phyloP scores from a whole-genome alignment of 2,329 filamentous ascomycete genomes.

The Epichloe sylvatica region DNA sequence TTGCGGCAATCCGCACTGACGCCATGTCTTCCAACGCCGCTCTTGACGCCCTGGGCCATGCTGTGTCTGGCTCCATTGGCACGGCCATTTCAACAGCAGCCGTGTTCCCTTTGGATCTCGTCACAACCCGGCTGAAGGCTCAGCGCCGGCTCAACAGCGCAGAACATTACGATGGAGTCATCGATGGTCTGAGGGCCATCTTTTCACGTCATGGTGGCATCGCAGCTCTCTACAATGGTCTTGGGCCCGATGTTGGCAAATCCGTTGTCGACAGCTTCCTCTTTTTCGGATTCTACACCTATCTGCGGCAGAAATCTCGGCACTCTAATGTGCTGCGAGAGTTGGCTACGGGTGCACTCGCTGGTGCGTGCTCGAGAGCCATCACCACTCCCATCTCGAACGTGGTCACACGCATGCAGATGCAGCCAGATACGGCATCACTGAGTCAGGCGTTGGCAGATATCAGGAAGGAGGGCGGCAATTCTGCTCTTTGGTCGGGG shows the following conservation, averaged over 20 bases:
- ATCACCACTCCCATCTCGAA: conserved; percentile 72
- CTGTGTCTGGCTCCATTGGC: conserved; percentile 63
- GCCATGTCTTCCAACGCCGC: conserved; percentile 20
- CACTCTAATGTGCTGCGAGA: conserved; percentile 53
- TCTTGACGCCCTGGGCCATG: conserved; percentile 68
- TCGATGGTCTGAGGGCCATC: conserved; percentile 59
- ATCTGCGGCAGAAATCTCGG: conserved; percentile 26
- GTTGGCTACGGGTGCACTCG: conserved; percentile 56
- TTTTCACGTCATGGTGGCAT: conserved; percentile 56
- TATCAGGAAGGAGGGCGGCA: conserved; percentile 55
- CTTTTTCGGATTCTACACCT: conserved; percentile 72
- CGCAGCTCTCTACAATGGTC: conserved; percentile 54
- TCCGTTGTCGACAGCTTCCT: conserved; percentile 64
- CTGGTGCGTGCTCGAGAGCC: conserved; percentile 60
- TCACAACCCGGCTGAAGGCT: conserved; percentile 70
- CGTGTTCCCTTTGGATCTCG: conserved; percentile 69
- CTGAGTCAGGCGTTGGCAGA: conserved; percentile 45
- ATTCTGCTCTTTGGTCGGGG: conserved; percentile 72
- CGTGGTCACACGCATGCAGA: conserved; percentile 71
- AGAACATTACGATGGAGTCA: conserved; percentile 46
- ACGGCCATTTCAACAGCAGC: conserved; percentile 65
- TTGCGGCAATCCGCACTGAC: not conserved
- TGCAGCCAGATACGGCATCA: conserved; percentile 33
- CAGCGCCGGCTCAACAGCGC: conserved; percentile 44
- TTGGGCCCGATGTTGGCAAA: conserved; percentile 51